Evolutionary conservation across 805 yeast species (phyloP), one percentile per base, ranked within the genome.

Genomic region (Schwanniomyces pseudopolymorphus): DNA sequence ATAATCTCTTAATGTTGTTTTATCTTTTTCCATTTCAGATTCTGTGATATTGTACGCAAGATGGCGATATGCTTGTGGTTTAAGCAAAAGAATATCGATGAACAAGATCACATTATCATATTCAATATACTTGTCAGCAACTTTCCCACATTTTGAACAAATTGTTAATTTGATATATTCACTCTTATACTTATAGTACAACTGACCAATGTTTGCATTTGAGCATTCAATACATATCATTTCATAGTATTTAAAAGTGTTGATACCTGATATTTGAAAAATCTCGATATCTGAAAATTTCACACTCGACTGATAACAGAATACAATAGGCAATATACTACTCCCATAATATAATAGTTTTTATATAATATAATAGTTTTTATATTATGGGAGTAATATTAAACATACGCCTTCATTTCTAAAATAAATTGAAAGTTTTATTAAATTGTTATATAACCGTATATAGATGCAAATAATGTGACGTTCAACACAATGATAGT

Each of bases 161-260:
- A 83, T 83, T 0, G 96, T 84, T 33, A 89, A 76, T 52, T 87
- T 82, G 40, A 92, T 88, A 56, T 89, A 90, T 39, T 84, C 82
- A 47, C 85, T 83, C 24, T 91, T 80, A 64, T 87, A 91, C 53
- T 74, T 75, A 19, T 85, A 83, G 67, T 80, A 92, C 31, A 91
- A 75, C 0, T 86, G 73, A 14, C 74, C 71, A 28, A 84, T 85
- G 3, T 84, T 80, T 22, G 64, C 55, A 33, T 75, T 68, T n/a
- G 82, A 77, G 63, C 98, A 94, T 62, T 90, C 95, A 19, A 91
- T 85, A 64, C 98, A 92, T 50, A 91, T 83, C 97, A 92, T 90
- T 22, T 11, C 25, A 16, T 14, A 5, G 27, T 19, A 22, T 13
- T 25, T 13, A 20, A n/a, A 36, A 39, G 22, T 27, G 11, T 36